Evolutionary conservation across 179 eudicot genomes (phyloP).

Genomic region (Drosera spatulata): DNA sequence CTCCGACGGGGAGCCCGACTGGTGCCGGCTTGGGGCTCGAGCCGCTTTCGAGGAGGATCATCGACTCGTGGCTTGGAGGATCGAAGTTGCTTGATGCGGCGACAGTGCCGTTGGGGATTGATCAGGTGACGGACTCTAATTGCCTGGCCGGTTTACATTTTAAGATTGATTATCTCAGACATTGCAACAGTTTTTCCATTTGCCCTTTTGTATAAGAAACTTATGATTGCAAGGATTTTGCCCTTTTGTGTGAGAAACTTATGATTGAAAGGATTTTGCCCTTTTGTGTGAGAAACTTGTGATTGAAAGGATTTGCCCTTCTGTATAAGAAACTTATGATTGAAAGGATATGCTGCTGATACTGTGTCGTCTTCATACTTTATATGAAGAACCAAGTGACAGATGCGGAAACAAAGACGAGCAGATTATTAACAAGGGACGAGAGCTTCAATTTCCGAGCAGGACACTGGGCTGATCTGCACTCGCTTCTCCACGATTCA

Average conservation of each 20-base stretch:
- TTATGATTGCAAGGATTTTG: not conserved
- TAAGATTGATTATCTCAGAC: not conserved
- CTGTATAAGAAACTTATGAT: not conserved
- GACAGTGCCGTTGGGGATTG: slow-evolving; percentile 35
- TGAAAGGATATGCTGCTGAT: not conserved
- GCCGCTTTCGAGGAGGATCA: slow-evolving; percentile 18
- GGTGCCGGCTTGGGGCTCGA: slow-evolving; percentile 56
- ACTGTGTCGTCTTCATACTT: not conserved
- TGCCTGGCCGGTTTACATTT: too few species aligned
- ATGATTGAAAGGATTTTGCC: too few species aligned
- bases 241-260: too few species aligned
- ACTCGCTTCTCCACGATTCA: slow-evolving; percentile 42
- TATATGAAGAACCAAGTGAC: slow-evolving; percentile 42
- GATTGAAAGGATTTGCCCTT: not conserved
- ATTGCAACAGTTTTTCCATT: too few species aligned
- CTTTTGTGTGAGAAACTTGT: not conserved
- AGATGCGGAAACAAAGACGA: slow-evolving; percentile 30
- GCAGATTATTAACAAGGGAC: slow-evolving; percentile 41
- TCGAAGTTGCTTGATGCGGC: slow-evolving; percentile 13
- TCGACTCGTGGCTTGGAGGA: slow-evolving; percentile 24
- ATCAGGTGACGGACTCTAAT: slow-evolving; percentile 15
- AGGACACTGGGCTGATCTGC: slow-evolving; percentile 79
- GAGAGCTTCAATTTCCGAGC: slow-evolving; percentile 68
- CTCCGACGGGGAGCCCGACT: slow-evolving; percentile 37
- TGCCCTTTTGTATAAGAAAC: too few species aligned